Percentiles rank a stretch among this genome's conserved stretches.
Conservation (phyloP, 768 basidiomycete genomes). For the Piloderma croceum region DNA sequence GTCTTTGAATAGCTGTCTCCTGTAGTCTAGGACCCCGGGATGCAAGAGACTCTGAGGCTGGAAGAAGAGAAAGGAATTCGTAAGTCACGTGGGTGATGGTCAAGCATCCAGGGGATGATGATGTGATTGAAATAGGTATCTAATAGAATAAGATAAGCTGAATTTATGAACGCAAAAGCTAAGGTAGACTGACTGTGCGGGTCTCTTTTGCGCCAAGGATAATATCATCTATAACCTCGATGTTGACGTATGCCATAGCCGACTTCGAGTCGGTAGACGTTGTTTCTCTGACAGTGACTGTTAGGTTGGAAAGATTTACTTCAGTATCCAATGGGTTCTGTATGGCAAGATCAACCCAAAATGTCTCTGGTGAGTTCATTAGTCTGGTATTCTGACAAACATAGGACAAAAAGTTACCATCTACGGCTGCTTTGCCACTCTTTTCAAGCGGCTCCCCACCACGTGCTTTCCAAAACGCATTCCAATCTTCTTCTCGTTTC, state of each 20-base stretch:
- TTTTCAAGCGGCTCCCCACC: constrained; percentile 51
- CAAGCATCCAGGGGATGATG: constrained; percentile 46
- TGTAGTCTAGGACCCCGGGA: constrained; percentile 73
- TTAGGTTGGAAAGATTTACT: constrained; percentile 59
- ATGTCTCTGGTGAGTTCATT: constrained; percentile 45
- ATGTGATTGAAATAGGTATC: constrained; percentile 62
- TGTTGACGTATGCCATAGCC: constrained; percentile 39
- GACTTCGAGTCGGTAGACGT: constrained; percentile 25
- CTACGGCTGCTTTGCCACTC: constrained; percentile 54
- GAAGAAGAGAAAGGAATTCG: constrained; percentile 69
- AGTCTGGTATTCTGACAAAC: neutral
- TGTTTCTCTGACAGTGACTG: constrained; percentile 45
- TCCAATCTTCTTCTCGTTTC: constrained; percentile 62
- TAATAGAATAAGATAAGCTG: constrained; percentile 15
- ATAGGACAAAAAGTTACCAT: constrained; percentile 39
- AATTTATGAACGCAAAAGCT: neutral
- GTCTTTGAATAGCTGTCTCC: constrained; percentile 64
- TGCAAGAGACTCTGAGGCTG: constrained; percentile 58
- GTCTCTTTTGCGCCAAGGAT: constrained; percentile 57
- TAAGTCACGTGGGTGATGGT: constrained; percentile 55
- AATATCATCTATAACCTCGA: constrained; percentile 60
- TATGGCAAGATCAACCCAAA: constrained; percentile 70
- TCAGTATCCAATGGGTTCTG: constrained; percentile 72
- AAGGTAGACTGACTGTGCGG: constrained; percentile 46
- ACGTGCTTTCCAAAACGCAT: constrained; percentile 45